Base-by-base conservation (phyloP, 768 basidiomycete species). In the Amanita brunnescens region DNA sequence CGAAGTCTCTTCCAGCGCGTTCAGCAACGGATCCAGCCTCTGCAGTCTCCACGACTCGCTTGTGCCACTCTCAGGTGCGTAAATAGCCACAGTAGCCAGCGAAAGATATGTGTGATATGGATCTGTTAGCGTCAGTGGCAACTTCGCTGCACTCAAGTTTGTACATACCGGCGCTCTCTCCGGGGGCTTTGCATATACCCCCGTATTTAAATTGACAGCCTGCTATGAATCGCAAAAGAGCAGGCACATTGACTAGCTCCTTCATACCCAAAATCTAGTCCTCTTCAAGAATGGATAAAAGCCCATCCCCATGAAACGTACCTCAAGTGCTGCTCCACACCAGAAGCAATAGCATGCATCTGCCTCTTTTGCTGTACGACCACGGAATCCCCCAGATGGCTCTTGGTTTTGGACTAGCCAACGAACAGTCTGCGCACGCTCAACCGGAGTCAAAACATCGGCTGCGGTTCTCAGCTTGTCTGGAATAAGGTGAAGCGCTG, bases 341-440 rank as follows among this genome's bases (percentile, higher is more conserved):
- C 95, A 99, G 65, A 96, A 98, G 56, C 88, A 90, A 66, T 99
- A 99, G 64, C 95, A 99, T 2, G 92, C 89, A 56, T 98, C 95
- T 5, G 86, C 78, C 3, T 76, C 72, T 68, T 99, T 99, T 52
- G 81, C 84, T 1, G 91, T 91, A 20, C 95, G 77, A 2, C 95
- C 95, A 57, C 85, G 72, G 61, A 92, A 96, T 0, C 95, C 95
- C 0, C 91, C 91, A 0, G 73, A 72, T 0, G 59, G 54, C 41
- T 78, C 71, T 62, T 91, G 92, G 46, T 86, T 87, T 40, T 81
- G 77, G 13, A 83, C 54, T 1, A 94, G 71, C 92, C 93, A 98
- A 24, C 82, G 72, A 24, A 87, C 69, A 0, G 90, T 88, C 39
- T 68, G 63, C 7, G 69, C 59, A 39, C 71, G 74, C 55, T 86